phyloP scores from a whole-genome alignment of 768 basidiomycete species.

The Macrolepiota albuminosa region DNA sequence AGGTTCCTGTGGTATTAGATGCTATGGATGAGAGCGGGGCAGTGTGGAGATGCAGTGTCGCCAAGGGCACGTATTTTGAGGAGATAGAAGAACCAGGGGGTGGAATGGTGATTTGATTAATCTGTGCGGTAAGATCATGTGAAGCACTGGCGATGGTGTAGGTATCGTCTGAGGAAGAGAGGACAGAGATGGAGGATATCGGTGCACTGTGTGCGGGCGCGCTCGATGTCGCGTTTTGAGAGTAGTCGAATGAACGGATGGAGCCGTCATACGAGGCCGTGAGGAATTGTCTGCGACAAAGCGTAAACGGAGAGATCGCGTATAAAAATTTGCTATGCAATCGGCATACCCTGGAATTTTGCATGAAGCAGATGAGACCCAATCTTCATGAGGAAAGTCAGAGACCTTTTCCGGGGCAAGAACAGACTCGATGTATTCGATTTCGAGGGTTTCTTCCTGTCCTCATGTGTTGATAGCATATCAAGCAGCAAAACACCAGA shows the following conservation, averaged over 20 bases:
- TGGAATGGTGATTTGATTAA: conserved; percentile 39
- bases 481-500: not conserved
- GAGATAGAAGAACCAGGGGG: conserved; percentile 8
- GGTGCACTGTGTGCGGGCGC: conserved; percentile 57
- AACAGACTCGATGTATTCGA: conserved; percentile 89
- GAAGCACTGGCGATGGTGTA: conserved; percentile 62
- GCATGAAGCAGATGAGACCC: conserved; percentile 83
- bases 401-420: conserved; percentile 82
- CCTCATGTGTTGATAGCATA: not conserved
- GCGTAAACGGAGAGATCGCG: conserved; percentile 1
- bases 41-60: conserved; percentile 82
- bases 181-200: conserved; percentile 57
- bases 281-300: conserved; percentile 53
- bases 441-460: conserved; percentile 85
- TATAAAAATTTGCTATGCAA: not conserved
- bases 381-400: conserved; percentile 83
- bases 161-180: conserved; percentile 34
- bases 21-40: conserved; percentile 71
- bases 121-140: conserved; percentile 71
- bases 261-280: conserved; percentile 81
- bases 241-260: conserved; percentile 69
- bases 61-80: conserved; percentile 35
- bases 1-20: conserved; percentile 46
- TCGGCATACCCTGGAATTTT: conserved; percentile 44
- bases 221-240: conserved; percentile 50